Evolutionary conservation across 108 stramenopile species (phyloP).

Genomic region (Cyclotella baltica): DNA sequence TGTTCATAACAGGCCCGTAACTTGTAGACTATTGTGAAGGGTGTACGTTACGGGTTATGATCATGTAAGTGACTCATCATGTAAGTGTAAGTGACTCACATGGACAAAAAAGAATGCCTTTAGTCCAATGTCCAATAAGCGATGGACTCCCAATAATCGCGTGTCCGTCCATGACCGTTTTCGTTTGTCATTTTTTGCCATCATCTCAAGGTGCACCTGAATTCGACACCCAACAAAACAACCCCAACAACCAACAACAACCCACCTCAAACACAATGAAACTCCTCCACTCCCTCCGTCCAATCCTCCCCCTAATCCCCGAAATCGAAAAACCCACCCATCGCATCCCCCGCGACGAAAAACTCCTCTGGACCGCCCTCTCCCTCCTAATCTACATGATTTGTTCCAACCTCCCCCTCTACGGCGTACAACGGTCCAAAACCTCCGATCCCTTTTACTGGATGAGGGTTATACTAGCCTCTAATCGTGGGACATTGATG

Average conservation of each 20-base stretch:
- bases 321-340: conserved; percentile 75
- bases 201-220: not conserved
- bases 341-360: conserved; percentile 90
- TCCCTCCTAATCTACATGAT: conserved; percentile 98
- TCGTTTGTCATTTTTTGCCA: no score
- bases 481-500: conserved; percentile 99
- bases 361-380: conserved; percentile 96
- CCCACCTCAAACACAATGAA: conserved; percentile 53
- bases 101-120: no score
- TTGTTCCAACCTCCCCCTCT: conserved; percentile 98
- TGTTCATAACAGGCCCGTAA: no score
- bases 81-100: no score
- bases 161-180: no score
- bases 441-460: conserved; percentile 99
- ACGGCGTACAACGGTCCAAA: conserved; percentile 95
- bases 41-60: no score
- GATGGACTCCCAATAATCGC: no score
- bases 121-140: no score
- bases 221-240: not conserved
- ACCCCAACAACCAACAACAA: not conserved
- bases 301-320: conserved; percentile 73
- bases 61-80: no score
- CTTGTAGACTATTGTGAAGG: no score
- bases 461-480: conserved; percentile 99
- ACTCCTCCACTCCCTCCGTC: conserved; percentile 78